These are phyloP conservation scores for Rusavskia elegans DNA, from an alignment of 495 filamentous ascomycete species.

Conservation along the genomic window DNA sequence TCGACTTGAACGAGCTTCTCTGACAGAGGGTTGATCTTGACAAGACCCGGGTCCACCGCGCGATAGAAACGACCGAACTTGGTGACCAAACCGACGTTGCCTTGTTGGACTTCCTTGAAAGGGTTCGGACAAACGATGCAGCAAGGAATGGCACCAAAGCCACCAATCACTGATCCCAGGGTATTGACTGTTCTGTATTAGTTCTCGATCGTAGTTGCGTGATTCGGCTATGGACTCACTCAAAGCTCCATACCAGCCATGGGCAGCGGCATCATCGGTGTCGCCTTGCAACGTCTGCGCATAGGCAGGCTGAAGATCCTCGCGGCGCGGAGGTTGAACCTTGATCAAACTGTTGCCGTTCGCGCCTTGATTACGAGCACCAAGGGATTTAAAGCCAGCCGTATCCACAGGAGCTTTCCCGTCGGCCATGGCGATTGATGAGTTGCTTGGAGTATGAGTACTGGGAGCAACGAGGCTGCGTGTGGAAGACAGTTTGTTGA, in stretches of 20 bases:
- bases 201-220: background rate
- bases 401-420: slow-evolving; percentile 23
- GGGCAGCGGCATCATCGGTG: slow-evolving; percentile 45
- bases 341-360: slow-evolving; percentile 37
- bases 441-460: background rate
- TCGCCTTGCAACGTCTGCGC: slow-evolving; percentile 58
- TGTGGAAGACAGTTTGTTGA: slow-evolving; percentile 7
- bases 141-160: slow-evolving; percentile 77
- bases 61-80: slow-evolving; percentile 94
- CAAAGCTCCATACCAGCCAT: slow-evolving; percentile 85
- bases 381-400: slow-evolving; percentile 5
- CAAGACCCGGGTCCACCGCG: slow-evolving; percentile 90
- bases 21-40: slow-evolving; percentile 94
- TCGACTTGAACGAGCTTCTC: slow-evolving; percentile 84
- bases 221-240: slow-evolving; percentile 35
- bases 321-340: slow-evolving; percentile 65
- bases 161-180: slow-evolving; percentile 64
- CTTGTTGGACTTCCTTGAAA: slow-evolving; percentile 85
- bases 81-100: slow-evolving; percentile 87
- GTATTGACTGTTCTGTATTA: slow-evolving; percentile 39
- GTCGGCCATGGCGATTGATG: slow-evolving; percentile 14
- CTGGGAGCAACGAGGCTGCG: slow-evolving; percentile 2
- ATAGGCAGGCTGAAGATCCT: slow-evolving; percentile 82
- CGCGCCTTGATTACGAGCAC: slow-evolving; percentile 6
- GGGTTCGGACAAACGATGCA: slow-evolving; percentile 90